These are phyloP conservation scores for Rhododendron kiyosumense DNA, from an alignment of 148 eudicot species.

Conservation along the genomic window DNA sequence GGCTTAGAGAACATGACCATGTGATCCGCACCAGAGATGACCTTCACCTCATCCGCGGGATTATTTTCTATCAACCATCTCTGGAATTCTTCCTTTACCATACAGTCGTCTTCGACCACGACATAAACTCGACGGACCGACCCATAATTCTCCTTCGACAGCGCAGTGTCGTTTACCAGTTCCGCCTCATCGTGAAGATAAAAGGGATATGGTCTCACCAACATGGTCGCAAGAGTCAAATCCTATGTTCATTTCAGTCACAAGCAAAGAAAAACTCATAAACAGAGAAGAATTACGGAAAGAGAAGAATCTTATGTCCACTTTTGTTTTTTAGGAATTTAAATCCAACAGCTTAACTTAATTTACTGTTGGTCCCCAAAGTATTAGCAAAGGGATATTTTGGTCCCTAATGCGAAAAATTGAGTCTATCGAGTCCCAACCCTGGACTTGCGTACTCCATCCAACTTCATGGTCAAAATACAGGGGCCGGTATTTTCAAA, in stretches of 20 bases:
- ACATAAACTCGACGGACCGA: conserved; percentile 22
- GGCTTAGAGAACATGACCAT: no score
- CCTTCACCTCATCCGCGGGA: conserved; percentile 26
- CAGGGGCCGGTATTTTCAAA: no score
- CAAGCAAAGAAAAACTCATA: neutral
- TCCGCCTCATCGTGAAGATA: neutral
- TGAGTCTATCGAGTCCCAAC: no score
- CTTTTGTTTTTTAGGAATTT: neutral
- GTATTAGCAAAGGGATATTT: neutral
- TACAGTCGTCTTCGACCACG: conserved; percentile 12
- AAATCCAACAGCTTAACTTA: neutral
- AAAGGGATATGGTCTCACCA: conserved; percentile 21
- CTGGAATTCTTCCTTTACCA: conserved; percentile 10
- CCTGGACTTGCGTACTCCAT: no score
- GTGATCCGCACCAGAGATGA: no score
- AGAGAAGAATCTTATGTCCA: no score
- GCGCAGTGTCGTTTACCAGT: neutral
- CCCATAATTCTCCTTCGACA: conserved; percentile 21
- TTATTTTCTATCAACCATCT: conserved; percentile 29
- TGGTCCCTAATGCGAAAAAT: no score
- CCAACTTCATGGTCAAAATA: no score
- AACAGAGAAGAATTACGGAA: neutral
- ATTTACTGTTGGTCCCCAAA: neutral
- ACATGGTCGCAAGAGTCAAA: conserved; percentile 27
- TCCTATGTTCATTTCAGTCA: neutral